phyloP scores from a whole-genome alignment of 306 rosid species.

The Castanea crenata region DNA sequence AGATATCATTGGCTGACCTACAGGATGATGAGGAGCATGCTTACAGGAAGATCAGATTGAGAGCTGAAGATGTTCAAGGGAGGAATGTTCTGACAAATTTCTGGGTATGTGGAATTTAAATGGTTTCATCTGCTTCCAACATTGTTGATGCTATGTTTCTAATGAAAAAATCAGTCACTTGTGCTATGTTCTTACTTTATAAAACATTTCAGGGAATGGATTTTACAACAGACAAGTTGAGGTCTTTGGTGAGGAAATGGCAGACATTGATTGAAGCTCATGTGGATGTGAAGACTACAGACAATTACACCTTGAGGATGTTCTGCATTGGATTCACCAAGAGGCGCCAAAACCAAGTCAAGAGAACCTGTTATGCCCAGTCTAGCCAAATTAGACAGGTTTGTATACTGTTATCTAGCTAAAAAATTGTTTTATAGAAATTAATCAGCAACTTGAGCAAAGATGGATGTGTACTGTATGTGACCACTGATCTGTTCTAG shows the following conservation, averaged over 20 bases:
- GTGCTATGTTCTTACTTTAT: not conserved
- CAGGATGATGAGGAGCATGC: conserved; percentile 94
- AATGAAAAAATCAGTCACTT: not conserved
- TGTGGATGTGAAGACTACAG: conserved; percentile 91
- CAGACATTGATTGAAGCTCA: conserved; percentile 92
- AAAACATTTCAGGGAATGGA: conserved; percentile 63
- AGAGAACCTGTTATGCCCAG: conserved; percentile 95
- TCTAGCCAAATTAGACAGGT: conserved; percentile 92
- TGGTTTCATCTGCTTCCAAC: not conserved
- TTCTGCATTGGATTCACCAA: conserved; percentile 92
- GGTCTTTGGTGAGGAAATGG: conserved; percentile 89
- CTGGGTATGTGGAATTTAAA: conserved; percentile 53
- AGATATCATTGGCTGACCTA: conserved; percentile 91
- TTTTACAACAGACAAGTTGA: conserved; percentile 84
- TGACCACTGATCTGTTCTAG: not conserved
- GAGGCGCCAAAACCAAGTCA: conserved; percentile 79
- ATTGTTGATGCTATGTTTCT: not conserved
- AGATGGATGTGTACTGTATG: not conserved
- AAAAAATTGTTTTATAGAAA: not conserved
- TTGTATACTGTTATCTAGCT: not conserved
- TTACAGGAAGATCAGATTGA: conserved; percentile 88
- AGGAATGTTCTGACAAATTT: conserved; percentile 84
- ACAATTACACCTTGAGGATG: conserved; percentile 73
- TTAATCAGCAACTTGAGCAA: not conserved
- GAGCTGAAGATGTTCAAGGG: conserved; percentile 96